Base-by-base conservation (phyloP, 2,329 filamentous ascomycete genomes). In the Verticillium klebahnii region DNA sequence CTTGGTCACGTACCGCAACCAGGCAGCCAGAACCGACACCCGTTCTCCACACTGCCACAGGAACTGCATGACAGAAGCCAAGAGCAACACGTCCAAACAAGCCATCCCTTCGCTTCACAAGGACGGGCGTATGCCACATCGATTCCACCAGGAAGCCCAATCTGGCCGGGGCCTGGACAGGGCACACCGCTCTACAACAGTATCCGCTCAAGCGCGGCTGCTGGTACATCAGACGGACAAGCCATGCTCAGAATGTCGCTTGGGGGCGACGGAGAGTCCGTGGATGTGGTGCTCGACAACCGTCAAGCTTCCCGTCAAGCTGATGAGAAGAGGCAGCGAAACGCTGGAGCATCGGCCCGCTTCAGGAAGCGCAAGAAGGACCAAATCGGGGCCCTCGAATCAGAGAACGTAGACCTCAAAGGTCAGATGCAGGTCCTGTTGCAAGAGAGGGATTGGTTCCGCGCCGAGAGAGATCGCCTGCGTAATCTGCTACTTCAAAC, bases 361-460 rank as follows among this genome's bases (percentile, higher is more conserved):
- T 95, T 96, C 67, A 85, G 92, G 61, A 86, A 88, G 70, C 85
- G 93, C 63, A 88, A 92, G 70, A 96, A 96, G 76, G 91, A 94
- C 72, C 85, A 85, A 68, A 89, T 92, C 72, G 89, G 89, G 62
- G 85, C 85, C 17, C 78, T 94, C 60, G 88, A 92, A 70, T 81
- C 84, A 59, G 84, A 89, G 66, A 82, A 89, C 60, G 84, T 88
- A 57, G 87, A 92, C n/a, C 75, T 92, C 62, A 77, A 83, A 61
- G 77, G 78, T 36, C 77, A 79, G 32, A 71, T 85, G 7, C 81
- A 83, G 36, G 81, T 85, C 9, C 64, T 83, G 36, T 81, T 82
- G 63, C 85, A 84, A 45, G 88, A 93, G 69, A 80, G 84, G 34
- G 89, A 94, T 63, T 92, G 87, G 72, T 94, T 94, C 72, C 84